Base-by-base conservation (phyloP, 495 filamentous ascomycete species). In the Polyplosphaeria fusca region DNA sequence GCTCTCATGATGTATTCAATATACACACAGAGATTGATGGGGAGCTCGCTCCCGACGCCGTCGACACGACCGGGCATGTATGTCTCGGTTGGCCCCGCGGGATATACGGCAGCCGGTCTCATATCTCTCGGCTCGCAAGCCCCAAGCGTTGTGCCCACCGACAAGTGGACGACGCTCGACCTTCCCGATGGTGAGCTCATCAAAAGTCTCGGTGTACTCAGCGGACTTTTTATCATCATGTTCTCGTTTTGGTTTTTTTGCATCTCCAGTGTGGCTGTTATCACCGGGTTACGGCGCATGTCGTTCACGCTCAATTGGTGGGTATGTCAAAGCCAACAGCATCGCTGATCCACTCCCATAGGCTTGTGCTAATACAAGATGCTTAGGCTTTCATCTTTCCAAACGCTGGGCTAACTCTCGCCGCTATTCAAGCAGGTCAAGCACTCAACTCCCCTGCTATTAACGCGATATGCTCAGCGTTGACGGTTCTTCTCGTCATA, bases 1-100 rank as follows among this genome's bases (percentile, higher is more conserved):
- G 72, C 74, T 4, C 62, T 77, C 3, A 71, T 80, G 54, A 77
- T 80, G 58, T 82, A 80, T 58, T 37, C 62, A 3, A 63, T 72
- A 35, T 72, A 68, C 52, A 54, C 70, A 3, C 60, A 56, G 13
- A 52, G 70, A 13, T 57, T 74, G 19, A 63, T 74, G 39, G 66
- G 45, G 11, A 60, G 58, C 27, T 60, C 58, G 22, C 58, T 74
- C 3, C 73, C 66, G 7, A 42, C 19, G 7, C 48, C 63, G 12
- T 20, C 48, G 0, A 56, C 54, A 13, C 48, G 71, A 19, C 71
- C 71, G 25, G 72, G 69, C 19, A 70, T 70, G 67, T 70, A 49
- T 40, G 56, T 70, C 13, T 40, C 63, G n/a, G 67, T 70, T 20
- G 67, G 67, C 2, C 67, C 67, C 16, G 40, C 54, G 24, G 55